Evolutionary conservation across 1,284 basidiomycete genomes (phyloP), one percentile per base, ranked within the genome.

Genomic region (Coniferiporia sulphurascens): DNA sequence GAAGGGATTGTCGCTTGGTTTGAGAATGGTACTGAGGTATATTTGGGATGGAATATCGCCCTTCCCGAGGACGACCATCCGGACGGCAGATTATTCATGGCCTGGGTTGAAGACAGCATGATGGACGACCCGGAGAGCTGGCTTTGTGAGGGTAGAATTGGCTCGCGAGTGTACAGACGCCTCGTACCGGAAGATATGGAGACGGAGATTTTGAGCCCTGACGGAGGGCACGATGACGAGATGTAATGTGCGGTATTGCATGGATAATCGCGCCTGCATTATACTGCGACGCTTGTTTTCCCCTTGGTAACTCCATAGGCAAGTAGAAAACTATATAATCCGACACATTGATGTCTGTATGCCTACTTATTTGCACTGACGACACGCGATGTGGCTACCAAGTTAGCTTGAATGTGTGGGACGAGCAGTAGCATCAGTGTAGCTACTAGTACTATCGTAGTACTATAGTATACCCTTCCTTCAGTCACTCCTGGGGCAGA

Each of bases 31-130:
- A 75, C 73, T 66, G 70, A 76, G 35, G 65, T 87, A 9, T 83
- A 76, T 63, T 73, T 89, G 8, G 87, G 86, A 4, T 89, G 84
- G 84, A 88, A 87, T 64, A 77, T 89, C 58, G 65, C 70, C 21
- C 68, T 82, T 49, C 74, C 74, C 34, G 72, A 71, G 4, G 73
- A 75, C 6, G 60, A 62, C 51, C 84, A 86, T 65, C 68, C 72
- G 10, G 74, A 74, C 35, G 86, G 85, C 36, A 76, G 79, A 45
- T 62, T 65, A 41, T 88, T 75, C 67, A 80, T 88, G 69, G 71
- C 71, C 13, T 74, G 75, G 66, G 68, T 82, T 41, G 63, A 80
- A 44, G 68, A 71, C 6, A 83, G 86, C 60, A 78, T 86, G 65
- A 70, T 67, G 51, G 68, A 70, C 10, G 71, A 76, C 38, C 78